Conservation (phyloP, 1,139 yeast species). For the Pneumocystis oryctolagi region DNA sequence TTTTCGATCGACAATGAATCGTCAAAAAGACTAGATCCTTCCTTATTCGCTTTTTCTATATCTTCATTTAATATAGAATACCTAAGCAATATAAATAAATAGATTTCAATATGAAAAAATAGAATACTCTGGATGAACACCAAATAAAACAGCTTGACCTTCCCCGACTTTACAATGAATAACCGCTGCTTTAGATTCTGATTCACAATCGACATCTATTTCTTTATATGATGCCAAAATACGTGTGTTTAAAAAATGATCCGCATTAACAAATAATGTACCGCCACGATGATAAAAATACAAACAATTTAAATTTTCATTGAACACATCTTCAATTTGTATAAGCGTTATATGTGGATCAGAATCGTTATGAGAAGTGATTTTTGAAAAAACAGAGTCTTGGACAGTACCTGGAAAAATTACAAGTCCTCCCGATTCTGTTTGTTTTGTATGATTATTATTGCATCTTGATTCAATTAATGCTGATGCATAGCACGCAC, state of each 20-base stretch:
- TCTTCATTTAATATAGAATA: neutral
- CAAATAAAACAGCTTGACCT: slow-evolving; percentile 66
- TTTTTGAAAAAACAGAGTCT: slow-evolving; percentile 73
- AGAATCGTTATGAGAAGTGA: slow-evolving; percentile 54
- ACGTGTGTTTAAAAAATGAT: slow-evolving; percentile 21
- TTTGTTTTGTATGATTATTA: slow-evolving; percentile 52
- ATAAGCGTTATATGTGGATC: slow-evolving; percentile 57
- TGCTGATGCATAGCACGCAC: slow-evolving; percentile 72
- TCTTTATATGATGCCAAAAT: neutral
- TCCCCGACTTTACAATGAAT: slow-evolving; percentile 53
- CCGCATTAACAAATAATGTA: slow-evolving; percentile 69
- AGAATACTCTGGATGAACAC: slow-evolving; percentile 84
- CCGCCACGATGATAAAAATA: slow-evolving; percentile 69
- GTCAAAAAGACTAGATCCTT: neutral
- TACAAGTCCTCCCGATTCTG: slow-evolving; percentile 65
- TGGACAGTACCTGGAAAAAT: slow-evolving; percentile 71
- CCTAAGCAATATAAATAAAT: neutral
- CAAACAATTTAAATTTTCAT: slow-evolving; percentile 15
- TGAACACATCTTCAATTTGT: slow-evolving; percentile 15
- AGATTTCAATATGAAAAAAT: slow-evolving; percentile 29
- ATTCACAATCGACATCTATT: neutral
- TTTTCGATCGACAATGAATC: neutral
- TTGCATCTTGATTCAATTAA: slow-evolving; percentile 76
- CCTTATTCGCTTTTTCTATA: neutral
- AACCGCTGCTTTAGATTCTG: slow-evolving; percentile 39